Base-by-base conservation (phyloP, 768 basidiomycete species). In the Coprinopsis sp. region DNA sequence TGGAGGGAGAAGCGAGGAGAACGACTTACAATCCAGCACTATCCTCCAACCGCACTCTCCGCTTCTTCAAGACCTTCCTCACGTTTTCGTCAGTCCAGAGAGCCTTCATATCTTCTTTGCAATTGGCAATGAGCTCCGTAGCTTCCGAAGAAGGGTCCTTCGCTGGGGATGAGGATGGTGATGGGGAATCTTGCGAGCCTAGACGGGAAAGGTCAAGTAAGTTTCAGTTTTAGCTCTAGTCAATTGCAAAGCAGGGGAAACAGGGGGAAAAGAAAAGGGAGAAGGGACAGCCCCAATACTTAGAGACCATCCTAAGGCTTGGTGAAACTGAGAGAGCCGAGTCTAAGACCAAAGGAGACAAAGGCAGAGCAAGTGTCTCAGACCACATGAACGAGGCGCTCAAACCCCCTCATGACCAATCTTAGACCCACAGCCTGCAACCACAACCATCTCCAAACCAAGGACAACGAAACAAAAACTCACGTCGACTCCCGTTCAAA, bases 31-130 rank as follows among this genome's bases (percentile, higher is more conserved):
- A 87, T 41, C 77, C 78, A 2, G 82, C 77, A 0, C 79, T 73
- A 50, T 87, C 84, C 25, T 73, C 70, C 19, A 84, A 57, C 37
- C 63, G 67, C 83, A 50, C 53, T 76, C 64, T 11, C 40, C 72
- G 63, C 46, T 66, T 69, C 47, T 64, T 69, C 29, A 87, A 55
- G 22, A 78, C 66, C 4, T 65, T 59, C 45, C 71, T 73, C n/a
- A 87, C 71, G 28, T 66, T 57, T n/a, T 57, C 61, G 53, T 87
- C 81, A 16, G 60, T 58, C 84, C 86, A 87, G 0, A 91, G 68
- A 2, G 76, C 65, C 41, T 70, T 69, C 66, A 78, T 76, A 54
- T 87, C 85, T 24, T 82, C 71, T 47, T 72, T 78, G 57, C 82
- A 84, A 2, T 71, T 64, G 4, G 76, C 71, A 27, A 89, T 74